Base-by-base conservation (phyloP, 495 filamentous ascomycete species). In the Talaromyces proteolyticus region DNA sequence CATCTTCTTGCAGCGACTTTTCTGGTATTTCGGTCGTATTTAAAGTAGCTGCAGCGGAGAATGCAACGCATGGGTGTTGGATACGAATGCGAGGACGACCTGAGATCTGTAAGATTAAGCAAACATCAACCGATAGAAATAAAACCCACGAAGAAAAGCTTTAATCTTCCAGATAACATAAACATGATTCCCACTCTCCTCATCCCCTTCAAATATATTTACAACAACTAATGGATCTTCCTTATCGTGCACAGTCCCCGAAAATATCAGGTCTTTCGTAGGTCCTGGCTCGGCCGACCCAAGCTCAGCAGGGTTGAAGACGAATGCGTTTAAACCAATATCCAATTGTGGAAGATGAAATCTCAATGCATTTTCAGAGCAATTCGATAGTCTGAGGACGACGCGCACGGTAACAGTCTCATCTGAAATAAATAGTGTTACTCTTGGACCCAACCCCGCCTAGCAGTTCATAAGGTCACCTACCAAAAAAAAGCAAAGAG, bases 151-250 rank as follows among this genome's bases (percentile, higher is more conserved):
- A n/a, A 95, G 73, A 52, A 87, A 83, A n/a, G 87, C 81, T 17
- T 83, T 73, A 18, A 87, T 67, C 57, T 82, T 90, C 91, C 91
- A 96, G 47, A 92, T 74, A n/a, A 84, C 79, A 53, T 89, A 80
- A 17, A 85, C 73, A 61, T 82, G 76, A 52, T 77, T 80, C 8
- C 71, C 69, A 24, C 63, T 68, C 6, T 79, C 78, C 4, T 74
- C 72, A 2, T 73, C 77, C 2, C 75, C 73, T 41, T 81, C 75
- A 20, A 69, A 70, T 29, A 73, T 69, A 47, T 81, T 77, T 12
- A 78, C 70, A 11, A 88, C 52, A 42, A 87, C 75, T 5, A 84
- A 63, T 17, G 85, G 86, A 20, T 88, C 75, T 44, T 82, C 74
- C 4, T 74, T 62, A 18, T 77, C 67, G 56, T 82, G 69, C 8